Evolutionary conservation across 2,329 filamentous ascomycete genomes (phyloP), one percentile per base, ranked within the genome.

Genomic region (Chaetothyriales sp.): DNA sequence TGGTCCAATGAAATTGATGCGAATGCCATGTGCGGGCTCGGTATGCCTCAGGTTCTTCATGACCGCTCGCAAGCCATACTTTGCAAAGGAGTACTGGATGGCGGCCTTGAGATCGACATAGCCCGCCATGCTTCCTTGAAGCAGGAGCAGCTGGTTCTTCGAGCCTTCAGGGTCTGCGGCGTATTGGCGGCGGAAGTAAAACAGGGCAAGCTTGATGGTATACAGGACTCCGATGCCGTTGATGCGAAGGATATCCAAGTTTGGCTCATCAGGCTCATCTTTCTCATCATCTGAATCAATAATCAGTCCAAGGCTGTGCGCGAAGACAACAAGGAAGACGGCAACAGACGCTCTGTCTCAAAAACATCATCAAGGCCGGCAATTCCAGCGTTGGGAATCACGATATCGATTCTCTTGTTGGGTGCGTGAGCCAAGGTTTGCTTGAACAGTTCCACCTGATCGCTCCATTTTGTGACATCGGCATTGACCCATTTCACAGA

Each of bases 361-460:
- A 61, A 64, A 42, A 66, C 55, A 18, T 61, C 48, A 32, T 53
- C 53, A 43, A 61, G 62, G 25, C 73, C 72, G 44, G 71, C 69
- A 56, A 84, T 75, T 46, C 81, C 82, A 0, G 81, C 81, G 61
- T 83, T 83, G 53, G 80, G 78, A 45, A 83, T 77, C 2, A 83
- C 79, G 18, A 73, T 69, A 63, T 83, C 79, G 54, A 84, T 73
- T 18, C 72, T 71, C n/a, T 73, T 71, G 48, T 74, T 69, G 0
- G 70, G 71, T 52, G 76, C 79, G 50, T 75, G 65, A 48, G 68
- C 67, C 44, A 71, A 66, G 4, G 79, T 79, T 48, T 72, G 65
- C 46, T 77, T 76, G 70, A 85, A 86, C 44, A 84, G 69, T 28
- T 72, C 67, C 48, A 80, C 75, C 60, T 84, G 81, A 5, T 76